phyloP scores from a whole-genome alignment of 768 basidiomycete species.

The Kwoniella sp. region DNA sequence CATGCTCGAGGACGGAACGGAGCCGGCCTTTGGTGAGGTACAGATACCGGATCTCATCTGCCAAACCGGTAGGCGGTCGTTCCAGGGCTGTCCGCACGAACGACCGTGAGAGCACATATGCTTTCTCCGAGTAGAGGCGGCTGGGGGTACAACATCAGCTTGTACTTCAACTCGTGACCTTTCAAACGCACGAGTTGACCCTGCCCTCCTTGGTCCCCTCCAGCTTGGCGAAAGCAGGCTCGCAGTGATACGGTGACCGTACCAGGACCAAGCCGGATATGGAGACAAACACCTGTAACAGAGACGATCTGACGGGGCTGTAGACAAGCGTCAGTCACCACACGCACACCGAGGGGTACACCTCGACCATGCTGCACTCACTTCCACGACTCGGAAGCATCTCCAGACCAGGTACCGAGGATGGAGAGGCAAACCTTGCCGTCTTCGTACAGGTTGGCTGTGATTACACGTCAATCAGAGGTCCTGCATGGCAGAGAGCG shows the following conservation, averaged over 20 bases:
- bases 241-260: slow-evolving; percentile 84
- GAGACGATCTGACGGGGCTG: slow-evolving; percentile 68
- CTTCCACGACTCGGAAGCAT: slow-evolving; percentile 80
- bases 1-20: slow-evolving; percentile 64
- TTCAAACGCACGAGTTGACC: slow-evolving; percentile 65
- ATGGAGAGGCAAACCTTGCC: slow-evolving; percentile 92
- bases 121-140: slow-evolving; percentile 88
- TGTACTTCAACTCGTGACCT: background rate
- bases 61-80: slow-evolving; percentile 66
- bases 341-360: no score
- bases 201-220: slow-evolving; percentile 84
- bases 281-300: slow-evolving; percentile 86
- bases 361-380: slow-evolving; percentile 14
- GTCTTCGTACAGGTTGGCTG: slow-evolving; percentile 79
- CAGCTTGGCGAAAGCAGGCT: slow-evolving; percentile 89
- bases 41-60: slow-evolving; percentile 67
- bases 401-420: slow-evolving; percentile 86
- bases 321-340: background rate
- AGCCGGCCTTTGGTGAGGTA: slow-evolving; percentile 66
- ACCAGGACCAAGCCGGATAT: slow-evolving; percentile 91
- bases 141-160: slow-evolving; percentile 51
- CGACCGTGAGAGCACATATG: slow-evolving; percentile 80
- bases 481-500: slow-evolving; percentile 4
- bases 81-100: slow-evolving; percentile 87
- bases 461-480: background rate